phyloP scores from a whole-genome alignment of 2,329 filamentous ascomycete species.

The Pestalotiopsis sp. region DNA sequence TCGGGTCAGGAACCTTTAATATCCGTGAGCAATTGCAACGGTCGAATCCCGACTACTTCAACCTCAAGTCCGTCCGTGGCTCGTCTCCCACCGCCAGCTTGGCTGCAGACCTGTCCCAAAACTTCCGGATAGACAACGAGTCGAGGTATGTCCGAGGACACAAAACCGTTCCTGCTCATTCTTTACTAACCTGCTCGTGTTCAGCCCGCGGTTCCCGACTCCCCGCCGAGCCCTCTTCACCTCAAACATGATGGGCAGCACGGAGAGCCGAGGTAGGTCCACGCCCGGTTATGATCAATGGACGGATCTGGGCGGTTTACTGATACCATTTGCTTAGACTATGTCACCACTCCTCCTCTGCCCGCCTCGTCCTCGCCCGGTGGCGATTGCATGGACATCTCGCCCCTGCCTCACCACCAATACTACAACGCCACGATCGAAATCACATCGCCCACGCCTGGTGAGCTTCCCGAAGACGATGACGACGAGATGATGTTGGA shows the following conservation, averaged over 20 bases:
- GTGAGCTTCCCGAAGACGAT: constrained; percentile 44
- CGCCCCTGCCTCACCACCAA: constrained; percentile 86
- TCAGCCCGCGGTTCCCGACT: constrained; percentile 79
- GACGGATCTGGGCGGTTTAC: constrained; percentile 12
- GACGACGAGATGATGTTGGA: constrained; percentile 55
- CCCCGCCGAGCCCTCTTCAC: constrained; percentile 86
- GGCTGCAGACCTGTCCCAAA: constrained; percentile 92
- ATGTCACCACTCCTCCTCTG: constrained; percentile 81
- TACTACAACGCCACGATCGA: constrained; percentile 68
- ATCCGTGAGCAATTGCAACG: constrained; percentile 74
- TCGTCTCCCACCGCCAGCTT: constrained; percentile 91
- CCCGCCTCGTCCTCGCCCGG: constrained; percentile 78
- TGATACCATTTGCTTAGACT: constrained; percentile 52
- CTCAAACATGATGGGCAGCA: constrained; percentile 64
- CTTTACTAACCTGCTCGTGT: constrained; percentile 18
- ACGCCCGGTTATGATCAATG: constrained; percentile 11
- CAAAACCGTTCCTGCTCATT: not conserved
- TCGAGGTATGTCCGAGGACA: constrained; percentile 68
- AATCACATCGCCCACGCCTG: constrained; percentile 73
- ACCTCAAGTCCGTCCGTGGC: constrained; percentile 73
- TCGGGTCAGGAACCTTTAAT: constrained; percentile 70
- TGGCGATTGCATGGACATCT: constrained; percentile 88
- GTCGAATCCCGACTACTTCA: constrained; percentile 76
- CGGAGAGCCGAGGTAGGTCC: constrained; percentile 61
- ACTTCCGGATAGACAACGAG: constrained; percentile 87